Base-by-base conservation (phyloP, 1,139 yeast genomes). In the Sugiyamaella sp. region DNA sequence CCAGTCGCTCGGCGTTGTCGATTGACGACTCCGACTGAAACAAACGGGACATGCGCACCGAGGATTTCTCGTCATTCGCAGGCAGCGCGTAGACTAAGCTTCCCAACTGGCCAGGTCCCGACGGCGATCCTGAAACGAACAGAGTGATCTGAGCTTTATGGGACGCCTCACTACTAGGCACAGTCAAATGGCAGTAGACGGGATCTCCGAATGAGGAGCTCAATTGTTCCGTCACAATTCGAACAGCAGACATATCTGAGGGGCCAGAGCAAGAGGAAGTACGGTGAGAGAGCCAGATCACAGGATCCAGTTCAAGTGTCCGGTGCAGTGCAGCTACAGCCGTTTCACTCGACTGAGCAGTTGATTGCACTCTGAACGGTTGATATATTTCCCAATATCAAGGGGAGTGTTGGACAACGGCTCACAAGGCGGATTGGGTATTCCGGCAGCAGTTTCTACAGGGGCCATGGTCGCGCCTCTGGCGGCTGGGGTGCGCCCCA, bases 101-200 rank as follows among this genome's bases (percentile, higher is more conserved):
- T n/a, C 67, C 66, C 63, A 61, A 59, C 14, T 65, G 59, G 21
- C 53, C 44, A 22, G 56, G 55, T 19, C 53, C 52, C 2, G 54
- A 38, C n/a, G 38, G 32, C 4, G 52, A 42, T 3, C 35, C 52
- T 8, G 54, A 46, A 9, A 56, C 42, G 24, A 33, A 49, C n/a
- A 56, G 33, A 1, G 53, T 47, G 12, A 56, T 46, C 12, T 48
- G 52, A 1, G 57, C 54, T 25, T 49, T 56, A 9, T 35, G n/a
- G 3, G 46, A 33, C 6, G 46, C 46, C 10, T 38, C 50, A 16
- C 48, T 35, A 6, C 44, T 43, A 4, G 53, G 49, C 4, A 56
- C 33, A 1, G 57, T 56, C 39, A 56, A 40, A 50, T 56, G 59
- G 33, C 57, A 56, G 44, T 53, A 53, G 16, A 53, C 45, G 12